Evolutionary conservation across 75 land plant species (phyloP), one percentile per base, ranked within the genome.

Genomic region (Ceratopteris richardii): DNA sequence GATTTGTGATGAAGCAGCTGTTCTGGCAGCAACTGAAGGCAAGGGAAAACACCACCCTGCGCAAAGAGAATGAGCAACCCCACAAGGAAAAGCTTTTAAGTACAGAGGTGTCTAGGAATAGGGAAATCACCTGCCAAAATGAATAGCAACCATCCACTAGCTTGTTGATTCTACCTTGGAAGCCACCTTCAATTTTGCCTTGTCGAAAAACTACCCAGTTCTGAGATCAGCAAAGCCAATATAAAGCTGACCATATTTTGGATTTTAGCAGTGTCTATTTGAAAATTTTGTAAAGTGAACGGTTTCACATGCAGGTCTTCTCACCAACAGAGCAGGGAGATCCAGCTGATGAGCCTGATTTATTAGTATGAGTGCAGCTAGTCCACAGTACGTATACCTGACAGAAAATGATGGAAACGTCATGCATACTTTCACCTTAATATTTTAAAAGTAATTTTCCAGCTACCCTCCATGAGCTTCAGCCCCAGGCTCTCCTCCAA

Each of bases 401-500:
- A 36, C 16, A 77, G 24, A 22, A 39, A 46, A 46, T 2, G 21
- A 17, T 5, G 48, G 17, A n/a, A n/a, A 20, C 12, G n/a, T 14
- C 79, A 62, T 33, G 9, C 37, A 4, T 3, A 9, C 37, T 4
- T 33, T 33, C 7, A 33, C 9, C 9, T 4, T 33, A 3, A 33
- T 4, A 33, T 9, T 9, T 33, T 9, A 33, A 4, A 33, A 33
- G 9, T 9, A 33, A 33, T 3, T 33, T 33, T 33, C 37, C 37
- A 33, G 7, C 37, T 80, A 95, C 99, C 99, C 99, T 63, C 99
- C 99, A 86, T 95, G 99, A 63, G 99, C 99, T 78, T 95, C 99
- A 52, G 99, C 77, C 53, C 85, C 87, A 55, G 99, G 99, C 55
- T 95, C 99, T 37, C 91, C 96, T 65, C 83, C 81, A 79, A 95